Conservation (phyloP, 495 filamentous ascomycete species). For the Neurospora sublineolata region DNA sequence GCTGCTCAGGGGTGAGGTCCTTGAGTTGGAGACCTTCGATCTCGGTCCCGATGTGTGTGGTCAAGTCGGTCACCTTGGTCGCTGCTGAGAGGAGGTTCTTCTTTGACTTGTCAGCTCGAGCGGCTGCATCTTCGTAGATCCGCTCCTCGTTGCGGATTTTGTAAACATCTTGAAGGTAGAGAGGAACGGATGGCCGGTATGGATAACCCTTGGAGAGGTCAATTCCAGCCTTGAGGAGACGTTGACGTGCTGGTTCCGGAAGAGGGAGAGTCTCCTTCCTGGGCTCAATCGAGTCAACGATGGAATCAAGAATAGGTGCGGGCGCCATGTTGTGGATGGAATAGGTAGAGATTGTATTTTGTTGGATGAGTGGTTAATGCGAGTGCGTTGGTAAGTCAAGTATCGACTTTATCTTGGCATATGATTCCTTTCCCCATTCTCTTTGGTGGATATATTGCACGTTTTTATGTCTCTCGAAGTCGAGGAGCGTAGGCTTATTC, state of each 20-base stretch:
- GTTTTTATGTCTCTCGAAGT: not conserved
- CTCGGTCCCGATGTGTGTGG: slow-evolving; percentile 58
- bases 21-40: slow-evolving; percentile 60
- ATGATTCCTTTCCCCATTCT: not conserved
- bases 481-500: not conserved
- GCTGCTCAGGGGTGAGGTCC: slow-evolving; percentile 54
- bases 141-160: slow-evolving; percentile 50
- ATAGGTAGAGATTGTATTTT: not conserved
- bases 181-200: slow-evolving; percentile 51
- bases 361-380: not conserved
- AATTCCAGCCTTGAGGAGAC: slow-evolving; percentile 52
- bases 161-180: slow-evolving; percentile 56
- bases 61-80: slow-evolving; percentile 54
- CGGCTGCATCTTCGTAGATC: slow-evolving; percentile 47
- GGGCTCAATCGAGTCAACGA: slow-evolving; percentile 47
- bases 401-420: not conserved
- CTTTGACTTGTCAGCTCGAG: slow-evolving; percentile 56
- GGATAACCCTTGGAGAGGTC: slow-evolving; percentile 57
- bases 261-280: slow-evolving; percentile 52
- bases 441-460: not conserved
- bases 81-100: slow-evolving; percentile 52
- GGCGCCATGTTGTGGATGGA: slow-evolving; percentile 23
- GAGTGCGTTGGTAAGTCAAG: not conserved
- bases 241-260: slow-evolving; percentile 39
- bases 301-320: slow-evolving; percentile 44